Evolutionary conservation across 306 rosid genomes (phyloP).

Genomic region (Astragalus glycyphyllos): DNA sequence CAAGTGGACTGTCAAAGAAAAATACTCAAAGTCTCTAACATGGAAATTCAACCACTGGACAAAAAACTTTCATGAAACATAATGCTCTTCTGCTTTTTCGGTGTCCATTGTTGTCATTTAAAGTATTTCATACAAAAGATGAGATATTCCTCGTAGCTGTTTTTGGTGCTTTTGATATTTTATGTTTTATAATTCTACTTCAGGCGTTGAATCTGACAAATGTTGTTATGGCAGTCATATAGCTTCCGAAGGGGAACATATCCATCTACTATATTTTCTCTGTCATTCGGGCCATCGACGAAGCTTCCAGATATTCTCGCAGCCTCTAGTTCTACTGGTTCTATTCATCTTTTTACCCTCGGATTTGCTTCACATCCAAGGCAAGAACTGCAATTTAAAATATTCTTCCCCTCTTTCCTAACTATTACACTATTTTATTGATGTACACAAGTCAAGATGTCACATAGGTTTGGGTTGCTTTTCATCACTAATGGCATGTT

Average conservation of each 20-base stretch:
- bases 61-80: background rate
- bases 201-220: conserved; percentile 43
- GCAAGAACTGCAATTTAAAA: conserved; percentile 52
- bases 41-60: background rate
- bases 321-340: conserved; percentile 92
- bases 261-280: conserved; percentile 82
- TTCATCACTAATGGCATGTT: background rate
- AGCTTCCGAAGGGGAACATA: conserved; percentile 97
- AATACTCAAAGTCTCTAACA: conserved; percentile 2
- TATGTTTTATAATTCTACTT: conserved; percentile 25
- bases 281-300: conserved; percentile 84
- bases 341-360: conserved; percentile 85
- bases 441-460: conserved; percentile 26
- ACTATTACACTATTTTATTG: conserved; percentile 16
- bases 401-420: conserved; percentile 1
- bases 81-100: conserved; percentile 5
- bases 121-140: conserved; percentile 8
- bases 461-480: conserved; percentile 34
- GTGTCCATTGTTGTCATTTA: background rate
- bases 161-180: conserved; percentile 19
- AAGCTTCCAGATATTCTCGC: conserved; percentile 88
- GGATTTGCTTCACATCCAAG: conserved; percentile 71
- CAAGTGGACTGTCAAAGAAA: conserved; percentile 4
- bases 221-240: conserved; percentile 65
- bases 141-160: conserved; percentile 18